These are phyloP conservation scores for Lepidopterella palustris DNA, from an alignment of 495 filamentous ascomycete genomes.

Conservation along the genomic window DNA sequence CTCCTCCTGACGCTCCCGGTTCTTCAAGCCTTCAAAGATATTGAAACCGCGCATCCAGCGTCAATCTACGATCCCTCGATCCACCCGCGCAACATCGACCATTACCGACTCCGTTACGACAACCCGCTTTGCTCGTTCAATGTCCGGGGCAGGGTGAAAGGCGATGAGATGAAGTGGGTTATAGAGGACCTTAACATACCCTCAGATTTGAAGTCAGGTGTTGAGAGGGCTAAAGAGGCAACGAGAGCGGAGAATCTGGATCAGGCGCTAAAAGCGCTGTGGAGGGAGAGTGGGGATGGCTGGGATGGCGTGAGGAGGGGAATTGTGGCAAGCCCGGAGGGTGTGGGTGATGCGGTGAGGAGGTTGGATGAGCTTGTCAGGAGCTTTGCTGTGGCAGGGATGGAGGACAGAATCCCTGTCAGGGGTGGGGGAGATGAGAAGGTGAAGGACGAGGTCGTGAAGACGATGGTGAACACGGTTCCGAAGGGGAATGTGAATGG, in stretches of 20 bases:
- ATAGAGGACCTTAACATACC: constrained; percentile 21
- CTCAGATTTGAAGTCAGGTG: constrained; percentile 3
- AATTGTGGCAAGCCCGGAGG: constrained; percentile 28
- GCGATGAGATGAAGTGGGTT: constrained; percentile 25
- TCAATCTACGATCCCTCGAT: constrained; percentile 12
- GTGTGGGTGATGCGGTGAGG: constrained; percentile 23
- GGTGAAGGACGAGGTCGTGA: background rate
- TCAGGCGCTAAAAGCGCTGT: constrained; percentile 25
- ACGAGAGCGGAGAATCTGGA: constrained; percentile 15
- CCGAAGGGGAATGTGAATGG: background rate
- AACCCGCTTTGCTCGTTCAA: constrained; percentile 28
- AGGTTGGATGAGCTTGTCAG: constrained; percentile 31
- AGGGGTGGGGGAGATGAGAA: background rate
- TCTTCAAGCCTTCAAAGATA: constrained; percentile 53
- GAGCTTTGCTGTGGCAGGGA: background rate
- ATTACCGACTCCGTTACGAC: constrained; percentile 29
- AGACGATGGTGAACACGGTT: background rate
- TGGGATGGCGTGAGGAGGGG: constrained; percentile 35
- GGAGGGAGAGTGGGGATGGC: constrained; percentile 16
- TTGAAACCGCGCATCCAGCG: constrained; percentile 37
- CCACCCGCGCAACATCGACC: constrained; percentile 20
- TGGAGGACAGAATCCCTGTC: background rate
- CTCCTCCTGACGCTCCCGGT: constrained; percentile 62
- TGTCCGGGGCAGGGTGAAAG: constrained; percentile 18
- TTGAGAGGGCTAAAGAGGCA: background rate